These are phyloP conservation scores for Entomortierella chlamydospora DNA, from an alignment of 192 early-diverging fungal genomes.

Conservation along the genomic window DNA sequence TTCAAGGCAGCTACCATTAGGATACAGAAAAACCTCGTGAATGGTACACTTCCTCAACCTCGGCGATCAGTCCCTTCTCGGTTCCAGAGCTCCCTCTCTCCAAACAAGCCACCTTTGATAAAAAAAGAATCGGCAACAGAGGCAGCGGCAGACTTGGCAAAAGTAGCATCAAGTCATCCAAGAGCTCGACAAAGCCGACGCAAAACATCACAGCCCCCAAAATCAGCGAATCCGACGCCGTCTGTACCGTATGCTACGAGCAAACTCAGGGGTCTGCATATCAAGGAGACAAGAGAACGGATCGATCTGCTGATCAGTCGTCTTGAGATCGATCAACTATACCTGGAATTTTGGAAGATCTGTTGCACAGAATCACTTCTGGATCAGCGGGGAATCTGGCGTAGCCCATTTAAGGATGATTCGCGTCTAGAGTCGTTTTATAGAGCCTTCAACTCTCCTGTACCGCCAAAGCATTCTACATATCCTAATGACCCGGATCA, in stretches of 20 bases:
- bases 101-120: neutral
- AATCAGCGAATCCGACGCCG: neutral
- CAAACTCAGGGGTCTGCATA: neutral
- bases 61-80: neutral
- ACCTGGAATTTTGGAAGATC: slow-evolving; percentile 48
- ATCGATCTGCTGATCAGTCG: slow-evolving; percentile 19
- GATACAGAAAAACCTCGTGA: neutral
- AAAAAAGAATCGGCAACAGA: neutral
- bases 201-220: too few relatives aligned
- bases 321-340: slow-evolving; percentile 23
- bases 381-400: slow-evolving; percentile 35
- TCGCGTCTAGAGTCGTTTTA: slow-evolving; percentile 15
- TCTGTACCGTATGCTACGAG: neutral
- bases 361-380: slow-evolving; percentile 16
- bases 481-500: neutral
- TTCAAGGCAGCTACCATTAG: neutral
- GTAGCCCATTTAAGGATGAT: neutral
- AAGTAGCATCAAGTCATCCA: neutral
- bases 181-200: neutral
- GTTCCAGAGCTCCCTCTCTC: neutral
- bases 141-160: too few relatives aligned
- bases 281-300: slow-evolving; percentile 1
- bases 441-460: slow-evolving; percentile 24
- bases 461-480: neutral
- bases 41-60: neutral